These are phyloP conservation scores for Clarireedia monteithiana DNA, from an alignment of 2,329 filamentous ascomycete species.

Conservation along the genomic window DNA sequence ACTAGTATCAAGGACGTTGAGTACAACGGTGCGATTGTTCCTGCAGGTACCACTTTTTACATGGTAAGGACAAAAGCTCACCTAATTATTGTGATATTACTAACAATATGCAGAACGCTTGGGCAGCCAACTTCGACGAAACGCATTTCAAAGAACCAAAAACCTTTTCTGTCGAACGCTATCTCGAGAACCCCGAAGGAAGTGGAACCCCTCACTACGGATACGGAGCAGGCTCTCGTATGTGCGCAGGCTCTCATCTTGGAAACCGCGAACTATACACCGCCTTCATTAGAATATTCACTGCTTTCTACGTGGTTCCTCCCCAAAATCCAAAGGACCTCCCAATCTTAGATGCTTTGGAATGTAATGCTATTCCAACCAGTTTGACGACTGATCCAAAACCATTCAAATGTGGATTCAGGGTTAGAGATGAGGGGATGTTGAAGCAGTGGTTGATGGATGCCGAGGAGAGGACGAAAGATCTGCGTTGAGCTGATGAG, in stretches of 20 bases:
- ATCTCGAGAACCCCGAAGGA: constrained; percentile 44
- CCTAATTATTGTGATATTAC: neutral
- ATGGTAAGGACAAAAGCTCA: constrained; percentile 3
- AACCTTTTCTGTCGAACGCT: constrained; percentile 63
- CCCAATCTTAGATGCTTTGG: constrained; percentile 48
- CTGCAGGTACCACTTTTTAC: constrained; percentile 64
- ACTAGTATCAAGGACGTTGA: constrained; percentile 64
- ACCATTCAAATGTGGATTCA: constrained; percentile 52
- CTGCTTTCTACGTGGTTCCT: constrained; percentile 47
- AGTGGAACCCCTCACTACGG: constrained; percentile 52
- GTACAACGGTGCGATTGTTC: constrained; percentile 60
- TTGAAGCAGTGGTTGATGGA: constrained; percentile 46
- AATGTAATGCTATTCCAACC: constrained; percentile 49
- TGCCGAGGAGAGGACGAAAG: constrained; percentile 24
- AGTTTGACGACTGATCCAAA: constrained; percentile 54
- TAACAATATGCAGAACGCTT: constrained; percentile 49
- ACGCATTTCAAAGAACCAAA: constrained; percentile 57
- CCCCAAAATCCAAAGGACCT: constrained; percentile 38
- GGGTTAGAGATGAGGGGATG: constrained; percentile 37
- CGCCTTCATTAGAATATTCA: constrained; percentile 50
- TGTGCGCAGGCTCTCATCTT: constrained; percentile 56
- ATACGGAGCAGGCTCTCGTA: constrained; percentile 55
- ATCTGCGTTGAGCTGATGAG: constrained; percentile 1
- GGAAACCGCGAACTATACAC: constrained; percentile 57
- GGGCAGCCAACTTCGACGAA: constrained; percentile 65